Percentiles rank a stretch among this genome's conserved stretches.
phyloP scores from a whole-genome alignment of 441 rosid species.

The Pelargonium citronellum region DNA sequence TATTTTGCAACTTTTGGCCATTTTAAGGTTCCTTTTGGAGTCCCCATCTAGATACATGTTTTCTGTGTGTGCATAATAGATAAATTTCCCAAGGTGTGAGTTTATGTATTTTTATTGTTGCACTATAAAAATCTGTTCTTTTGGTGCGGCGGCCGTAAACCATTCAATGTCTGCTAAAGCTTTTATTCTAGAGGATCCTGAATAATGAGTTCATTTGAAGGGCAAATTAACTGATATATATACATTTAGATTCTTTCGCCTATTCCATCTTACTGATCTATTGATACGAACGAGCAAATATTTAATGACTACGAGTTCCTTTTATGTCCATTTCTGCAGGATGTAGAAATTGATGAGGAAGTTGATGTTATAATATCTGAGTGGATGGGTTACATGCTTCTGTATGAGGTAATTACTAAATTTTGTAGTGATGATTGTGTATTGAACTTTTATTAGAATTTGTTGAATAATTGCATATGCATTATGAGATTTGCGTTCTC shows the following conservation, averaged over 20 bases:
- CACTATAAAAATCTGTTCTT: too few species aligned
- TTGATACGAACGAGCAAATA: background rate
- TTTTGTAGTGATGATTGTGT: conserved; percentile 11
- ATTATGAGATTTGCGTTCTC: conserved; percentile 7
- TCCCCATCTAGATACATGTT: conserved; percentile 1
- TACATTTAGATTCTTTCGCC: background rate
- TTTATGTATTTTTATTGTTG: too few species aligned
- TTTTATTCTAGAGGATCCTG: background rate
- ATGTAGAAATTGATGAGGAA: conserved; percentile 83
- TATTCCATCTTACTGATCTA: background rate
- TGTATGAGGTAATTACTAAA: conserved; percentile 64
- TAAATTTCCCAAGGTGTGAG: too few species aligned
- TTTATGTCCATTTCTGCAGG: conserved; percentile 40
- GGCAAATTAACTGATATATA: too few species aligned
- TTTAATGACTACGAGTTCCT: background rate
- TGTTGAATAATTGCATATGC: conserved; percentile 4
- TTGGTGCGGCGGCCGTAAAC: background rate
- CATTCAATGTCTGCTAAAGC: background rate
- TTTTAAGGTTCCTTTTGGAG: background rate
- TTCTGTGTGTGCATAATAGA: background rate
- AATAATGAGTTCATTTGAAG: background rate
- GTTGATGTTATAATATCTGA: conserved; percentile 95
- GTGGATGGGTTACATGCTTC: conserved; percentile 99
- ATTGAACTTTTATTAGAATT: conserved; percentile 12
- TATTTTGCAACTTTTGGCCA: background rate